Evolutionary conservation across 768 basidiomycete genomes (phyloP).

Genomic region (Termitomyces heimii): DNA sequence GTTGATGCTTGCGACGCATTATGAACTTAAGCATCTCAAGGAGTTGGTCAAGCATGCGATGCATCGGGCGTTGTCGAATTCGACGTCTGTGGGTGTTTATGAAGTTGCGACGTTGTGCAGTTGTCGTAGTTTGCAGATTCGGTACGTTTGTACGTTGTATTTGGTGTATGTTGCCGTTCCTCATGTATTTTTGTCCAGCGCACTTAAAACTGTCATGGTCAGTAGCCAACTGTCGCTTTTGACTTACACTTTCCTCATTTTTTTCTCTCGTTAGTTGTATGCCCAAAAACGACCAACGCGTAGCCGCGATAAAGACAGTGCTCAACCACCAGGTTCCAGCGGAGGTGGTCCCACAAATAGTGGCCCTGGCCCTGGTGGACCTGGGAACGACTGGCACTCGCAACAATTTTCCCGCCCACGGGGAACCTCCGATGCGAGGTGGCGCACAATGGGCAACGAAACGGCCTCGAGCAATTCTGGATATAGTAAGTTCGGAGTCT

Average conservation of each 20-base stretch:
- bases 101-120: conserved; percentile 92
- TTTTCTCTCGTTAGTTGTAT: conserved; percentile 49
- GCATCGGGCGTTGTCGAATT: conserved; percentile 81
- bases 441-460: conserved; percentile 30
- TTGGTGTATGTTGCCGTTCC: conserved; percentile 4
- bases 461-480: conserved; percentile 17
- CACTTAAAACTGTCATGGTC: conserved; percentile 83
- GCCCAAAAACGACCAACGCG: conserved; percentile 71
- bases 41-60: conserved; percentile 88
- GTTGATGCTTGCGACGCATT: conserved; percentile 77
- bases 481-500: conserved; percentile 20
- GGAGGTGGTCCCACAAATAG: conserved; percentile 26
- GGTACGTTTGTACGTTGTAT: conserved; percentile 36
- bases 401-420: conserved; percentile 48
- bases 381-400: conserved; percentile 17
- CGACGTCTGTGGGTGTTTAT: conserved; percentile 86
- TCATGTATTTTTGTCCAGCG: conserved; percentile 33
- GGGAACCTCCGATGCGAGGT: conserved; percentile 70
- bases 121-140: conserved; percentile 83
- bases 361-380: conserved; percentile 14
- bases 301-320: conserved; percentile 41
- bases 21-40: conserved; percentile 71
- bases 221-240: conserved; percentile 11
- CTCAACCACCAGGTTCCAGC: conserved; percentile 30
- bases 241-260: not conserved